phyloP scores from a whole-genome alignment of 495 filamentous ascomycete species.

The Aspergillus homomorphus region DNA sequence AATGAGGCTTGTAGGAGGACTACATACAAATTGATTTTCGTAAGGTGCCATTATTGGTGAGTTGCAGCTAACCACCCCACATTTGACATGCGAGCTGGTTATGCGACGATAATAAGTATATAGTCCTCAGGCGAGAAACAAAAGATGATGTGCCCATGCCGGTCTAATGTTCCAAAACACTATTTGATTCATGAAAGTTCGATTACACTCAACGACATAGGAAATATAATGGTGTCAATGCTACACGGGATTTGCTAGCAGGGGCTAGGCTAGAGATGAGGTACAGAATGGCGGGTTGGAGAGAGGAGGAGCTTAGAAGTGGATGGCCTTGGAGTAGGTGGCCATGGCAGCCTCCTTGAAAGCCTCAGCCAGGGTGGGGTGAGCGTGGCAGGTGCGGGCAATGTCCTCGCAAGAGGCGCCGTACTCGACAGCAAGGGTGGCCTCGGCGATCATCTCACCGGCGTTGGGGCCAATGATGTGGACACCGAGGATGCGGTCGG shows the following conservation, averaged over 20 bases:
- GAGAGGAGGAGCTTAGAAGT: slow-evolving; percentile 63
- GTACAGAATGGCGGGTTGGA: slow-evolving; percentile 30
- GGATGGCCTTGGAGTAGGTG: slow-evolving; percentile 93
- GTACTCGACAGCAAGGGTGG: slow-evolving; percentile 92
- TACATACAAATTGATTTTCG: too few species aligned
- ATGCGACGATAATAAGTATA: too few species aligned
- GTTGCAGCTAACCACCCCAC: too few species aligned
- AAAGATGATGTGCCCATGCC: neutral
- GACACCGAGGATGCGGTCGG: slow-evolving; percentile 88
- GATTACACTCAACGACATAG: slow-evolving; percentile 26
- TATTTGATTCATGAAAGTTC: slow-evolving; percentile 26
- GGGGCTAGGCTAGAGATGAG: slow-evolving; percentile 40
- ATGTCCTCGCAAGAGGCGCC: slow-evolving; percentile 94
- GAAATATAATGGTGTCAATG: slow-evolving; percentile 44
- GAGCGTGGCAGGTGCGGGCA: slow-evolving; percentile 91
- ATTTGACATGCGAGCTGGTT: too few species aligned
- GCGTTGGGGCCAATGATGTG: slow-evolving; percentile 96
- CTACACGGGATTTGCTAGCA: slow-evolving; percentile 46
- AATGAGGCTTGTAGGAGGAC: too few species aligned
- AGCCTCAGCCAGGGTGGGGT: slow-evolving; percentile 93
- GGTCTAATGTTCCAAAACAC: slow-evolving; percentile 1
- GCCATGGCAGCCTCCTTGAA: slow-evolving; percentile 99
- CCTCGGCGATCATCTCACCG: slow-evolving; percentile 99
- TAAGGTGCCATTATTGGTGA: too few species aligned
- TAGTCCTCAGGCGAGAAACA: too few species aligned